A percentile compares a stretch with the other conserved stretches of the same genome.
Evolutionary conservation across 2,329 filamentous ascomycete genomes (phyloP).

Genomic region (Ascochyta fabae): DNA sequence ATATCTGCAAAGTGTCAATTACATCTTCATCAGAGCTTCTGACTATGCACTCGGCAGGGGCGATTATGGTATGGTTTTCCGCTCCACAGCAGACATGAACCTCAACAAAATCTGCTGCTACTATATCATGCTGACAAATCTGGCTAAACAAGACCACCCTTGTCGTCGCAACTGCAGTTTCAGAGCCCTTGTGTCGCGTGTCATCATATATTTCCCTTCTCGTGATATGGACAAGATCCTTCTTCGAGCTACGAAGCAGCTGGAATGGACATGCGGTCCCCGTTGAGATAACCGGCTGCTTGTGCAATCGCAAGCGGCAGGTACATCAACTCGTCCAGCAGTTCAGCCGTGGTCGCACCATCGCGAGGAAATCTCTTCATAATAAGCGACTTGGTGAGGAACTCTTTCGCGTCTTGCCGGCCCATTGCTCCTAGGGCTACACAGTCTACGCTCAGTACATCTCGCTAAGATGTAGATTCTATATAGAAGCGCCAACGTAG

Average conservation of each 20-base stretch:
- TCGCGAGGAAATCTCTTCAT: no score
- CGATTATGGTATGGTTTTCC: slow-evolving; percentile 25
- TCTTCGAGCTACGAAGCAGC: slow-evolving; percentile 41
- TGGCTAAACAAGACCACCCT: slow-evolving; percentile 54
- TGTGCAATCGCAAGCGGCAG: slow-evolving; percentile 52
- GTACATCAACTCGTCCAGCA: slow-evolving; percentile 37
- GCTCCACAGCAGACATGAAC: slow-evolving; percentile 35
- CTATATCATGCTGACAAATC: slow-evolving; percentile 25
- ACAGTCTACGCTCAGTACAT: no score
- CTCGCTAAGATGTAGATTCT: no score
- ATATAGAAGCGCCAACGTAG: no score
- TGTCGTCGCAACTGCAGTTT: slow-evolving; percentile 51
- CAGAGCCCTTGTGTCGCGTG: slow-evolving; percentile 43
- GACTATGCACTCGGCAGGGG: slow-evolving; percentile 19
- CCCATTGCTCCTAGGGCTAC: slow-evolving; percentile 8
- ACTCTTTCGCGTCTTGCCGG: slow-evolving; percentile 10
- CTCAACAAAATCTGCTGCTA: slow-evolving; percentile 48
- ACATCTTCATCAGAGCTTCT: slow-evolving; percentile 22
- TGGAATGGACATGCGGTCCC: slow-evolving; percentile 33
- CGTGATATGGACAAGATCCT: slow-evolving; percentile 45
- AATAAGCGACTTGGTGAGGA: not conserved
- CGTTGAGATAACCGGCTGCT: slow-evolving; percentile 50
- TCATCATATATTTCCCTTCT: slow-evolving; percentile 50
- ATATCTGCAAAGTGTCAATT: slow-evolving; percentile 32
- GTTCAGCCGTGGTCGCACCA: no score